Evolutionary conservation across 2,329 filamentous ascomycete genomes (phyloP).

Genomic region (Plenodomus lindquistii): DNA sequence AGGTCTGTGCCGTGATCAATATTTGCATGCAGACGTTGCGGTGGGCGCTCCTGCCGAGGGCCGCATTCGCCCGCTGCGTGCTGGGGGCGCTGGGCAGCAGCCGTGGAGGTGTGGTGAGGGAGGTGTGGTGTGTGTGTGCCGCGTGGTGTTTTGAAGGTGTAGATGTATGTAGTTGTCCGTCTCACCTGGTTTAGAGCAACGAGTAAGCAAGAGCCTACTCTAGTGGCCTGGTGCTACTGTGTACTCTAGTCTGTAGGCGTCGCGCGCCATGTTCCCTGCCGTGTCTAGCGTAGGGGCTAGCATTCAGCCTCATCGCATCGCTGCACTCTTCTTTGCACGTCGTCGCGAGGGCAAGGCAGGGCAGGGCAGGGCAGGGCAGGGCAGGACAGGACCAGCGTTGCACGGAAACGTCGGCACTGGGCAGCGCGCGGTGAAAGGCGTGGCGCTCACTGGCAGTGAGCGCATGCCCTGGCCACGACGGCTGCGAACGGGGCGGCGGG

Average conservation of each 20-base stretch:
- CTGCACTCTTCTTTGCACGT: constrained; percentile 29
- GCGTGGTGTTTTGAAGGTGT: constrained; percentile 1
- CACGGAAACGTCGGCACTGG: too few species aligned
- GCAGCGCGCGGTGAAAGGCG: too few species aligned
- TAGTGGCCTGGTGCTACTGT: background rate
- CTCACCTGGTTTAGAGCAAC: background rate
- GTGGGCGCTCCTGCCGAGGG: constrained; percentile 25
- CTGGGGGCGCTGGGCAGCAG: constrained; percentile 3
- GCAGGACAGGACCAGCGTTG: too few species aligned
- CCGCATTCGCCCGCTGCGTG: constrained; percentile 16
- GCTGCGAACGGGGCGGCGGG: background rate
- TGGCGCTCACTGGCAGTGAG: background rate
- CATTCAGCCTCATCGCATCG: constrained; percentile 36
- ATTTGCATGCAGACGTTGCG: constrained; percentile 37
- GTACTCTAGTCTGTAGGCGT: background rate
- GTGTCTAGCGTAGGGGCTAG: constrained; percentile 34
- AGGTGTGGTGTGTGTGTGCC: constrained; percentile 1
- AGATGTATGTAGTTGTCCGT: constrained; percentile 1
- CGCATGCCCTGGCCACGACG: too few species aligned
- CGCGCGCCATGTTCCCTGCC: constrained; percentile 15
- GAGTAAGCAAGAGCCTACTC: background rate
- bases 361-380: too few species aligned
- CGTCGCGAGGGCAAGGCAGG: too few species aligned
- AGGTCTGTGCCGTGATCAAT: constrained; percentile 41
- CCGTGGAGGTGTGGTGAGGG: background rate